Evolutionary conservation across 306 rosid genomes (phyloP).

Genomic region (Canavalia ensiformis): DNA sequence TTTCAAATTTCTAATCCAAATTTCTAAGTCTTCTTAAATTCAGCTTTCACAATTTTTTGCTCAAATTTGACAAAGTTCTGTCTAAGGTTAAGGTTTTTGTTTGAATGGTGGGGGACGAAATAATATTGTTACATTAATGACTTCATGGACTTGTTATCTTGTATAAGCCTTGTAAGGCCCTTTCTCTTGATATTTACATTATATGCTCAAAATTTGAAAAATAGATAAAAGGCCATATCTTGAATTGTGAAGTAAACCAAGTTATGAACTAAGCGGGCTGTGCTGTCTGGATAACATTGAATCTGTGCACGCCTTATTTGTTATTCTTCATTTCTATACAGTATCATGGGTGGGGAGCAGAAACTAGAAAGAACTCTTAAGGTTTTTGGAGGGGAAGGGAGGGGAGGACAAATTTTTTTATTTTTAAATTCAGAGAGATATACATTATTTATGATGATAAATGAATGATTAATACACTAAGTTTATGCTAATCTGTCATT

Average conservation of each 20-base stretch:
- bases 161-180: background rate
- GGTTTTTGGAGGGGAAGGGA: no score
- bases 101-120: background rate
- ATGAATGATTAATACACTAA: no score
- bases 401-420: no score
- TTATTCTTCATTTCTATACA: constrained; percentile 7
- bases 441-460: no score
- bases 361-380: background rate
- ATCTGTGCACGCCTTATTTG: background rate
- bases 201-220: background rate
- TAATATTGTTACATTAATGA: constrained; percentile 5
- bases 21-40: background rate
- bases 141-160: background rate
- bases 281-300: constrained; percentile 12
- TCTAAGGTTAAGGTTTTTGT: constrained; percentile 11
- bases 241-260: constrained; percentile 27
- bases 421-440: no score
- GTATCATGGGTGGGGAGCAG: constrained; percentile 3
- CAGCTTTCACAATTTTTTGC: background rate
- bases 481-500: no score
- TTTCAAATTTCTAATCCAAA: constrained; percentile 4
- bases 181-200: constrained; percentile 15
- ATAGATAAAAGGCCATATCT: background rate
- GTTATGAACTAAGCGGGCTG: background rate
- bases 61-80: background rate